phyloP scores from a whole-genome alignment of 495 filamentous ascomycete genomes.

The Glarea lozoyensis region DNA sequence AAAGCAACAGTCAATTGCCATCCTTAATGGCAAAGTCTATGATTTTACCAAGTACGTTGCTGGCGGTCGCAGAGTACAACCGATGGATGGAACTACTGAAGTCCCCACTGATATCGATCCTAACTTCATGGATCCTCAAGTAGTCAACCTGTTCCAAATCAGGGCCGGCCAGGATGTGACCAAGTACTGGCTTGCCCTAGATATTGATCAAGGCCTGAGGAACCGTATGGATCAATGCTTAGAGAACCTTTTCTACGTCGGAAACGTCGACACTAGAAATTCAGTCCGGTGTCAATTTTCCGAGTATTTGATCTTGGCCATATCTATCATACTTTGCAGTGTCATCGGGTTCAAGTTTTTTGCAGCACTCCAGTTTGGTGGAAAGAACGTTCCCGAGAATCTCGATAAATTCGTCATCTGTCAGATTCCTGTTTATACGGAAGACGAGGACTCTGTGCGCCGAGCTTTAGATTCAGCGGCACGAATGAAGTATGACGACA shows the following conservation, averaged over 20 bases:
- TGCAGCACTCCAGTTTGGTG: slow-evolving; percentile 87
- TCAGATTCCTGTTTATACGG: slow-evolving; percentile 95
- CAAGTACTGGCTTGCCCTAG: slow-evolving; percentile 68
- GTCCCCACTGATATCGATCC: slow-evolving; percentile 47
- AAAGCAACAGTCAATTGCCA: slow-evolving; percentile 58
- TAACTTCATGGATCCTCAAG: slow-evolving; percentile 74
- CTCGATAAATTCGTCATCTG: slow-evolving; percentile 98
- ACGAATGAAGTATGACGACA: slow-evolving; percentile 95
- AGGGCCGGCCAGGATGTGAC: slow-evolving; percentile 72
- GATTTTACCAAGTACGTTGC: slow-evolving; percentile 80
- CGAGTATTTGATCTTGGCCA: slow-evolving; percentile 83
- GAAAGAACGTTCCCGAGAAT: slow-evolving; percentile 87
- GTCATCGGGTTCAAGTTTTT: slow-evolving; percentile 96
- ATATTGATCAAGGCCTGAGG: slow-evolving; percentile 43
- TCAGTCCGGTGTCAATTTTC: slow-evolving; percentile 80
- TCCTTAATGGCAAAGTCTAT: slow-evolving; percentile 75
- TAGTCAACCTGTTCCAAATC: slow-evolving; percentile 69
- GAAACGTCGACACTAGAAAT: slow-evolving; percentile 85
- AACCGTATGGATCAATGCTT: slow-evolving; percentile 73
- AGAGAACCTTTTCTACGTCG: slow-evolving; percentile 92
- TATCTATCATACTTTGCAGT: slow-evolving; percentile 68
- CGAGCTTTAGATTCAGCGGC: slow-evolving; percentile 96
- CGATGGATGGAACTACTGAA: slow-evolving; percentile 35
- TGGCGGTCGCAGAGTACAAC: slow-evolving; percentile 61
- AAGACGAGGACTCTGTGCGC: slow-evolving; percentile 94